Conservation (phyloP, 1,139 yeast species). For the Nadsonia starkeyi-henricii region DNA sequence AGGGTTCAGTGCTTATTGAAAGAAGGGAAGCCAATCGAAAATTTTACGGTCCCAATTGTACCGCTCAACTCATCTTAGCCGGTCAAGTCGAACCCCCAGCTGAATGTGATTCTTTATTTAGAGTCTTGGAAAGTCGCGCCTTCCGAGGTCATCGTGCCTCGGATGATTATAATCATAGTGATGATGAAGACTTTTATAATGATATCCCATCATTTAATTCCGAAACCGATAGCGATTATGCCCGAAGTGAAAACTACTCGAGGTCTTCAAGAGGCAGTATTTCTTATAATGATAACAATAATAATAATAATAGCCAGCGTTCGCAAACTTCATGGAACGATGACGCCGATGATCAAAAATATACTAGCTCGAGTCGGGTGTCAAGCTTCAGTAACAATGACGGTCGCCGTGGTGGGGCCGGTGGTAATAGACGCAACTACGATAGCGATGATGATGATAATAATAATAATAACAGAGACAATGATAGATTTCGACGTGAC, state of each 20-base stretch:
- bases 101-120: constrained; percentile 77
- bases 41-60: constrained; percentile 78
- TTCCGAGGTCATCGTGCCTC: constrained; percentile 41
- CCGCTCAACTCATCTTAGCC: constrained; percentile 66
- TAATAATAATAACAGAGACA: constrained; percentile 19
- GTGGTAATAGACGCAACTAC: constrained; percentile 9
- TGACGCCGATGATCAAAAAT: background rate
- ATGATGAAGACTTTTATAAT: constrained; percentile 48
- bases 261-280: constrained; percentile 16
- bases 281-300: constrained; percentile 25
- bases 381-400: constrained; percentile 9
- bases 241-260: constrained; percentile 9
- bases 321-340: background rate
- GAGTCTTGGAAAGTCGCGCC: constrained; percentile 75
- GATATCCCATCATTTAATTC: constrained; percentile 55
- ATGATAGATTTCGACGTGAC: constrained; percentile 23
- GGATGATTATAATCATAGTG: constrained; percentile 24
- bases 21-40: constrained; percentile 94
- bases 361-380: background rate
- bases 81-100: constrained; percentile 91
- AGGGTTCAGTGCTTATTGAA: constrained; percentile 89
- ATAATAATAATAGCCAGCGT: constrained; percentile 7
- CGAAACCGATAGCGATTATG: constrained; percentile 24
- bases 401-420: constrained; percentile 7
- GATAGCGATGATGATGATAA: constrained; percentile 13